phyloP scores from a whole-genome alignment of 805 yeast genomes.

The Ogataea zsoltii region DNA sequence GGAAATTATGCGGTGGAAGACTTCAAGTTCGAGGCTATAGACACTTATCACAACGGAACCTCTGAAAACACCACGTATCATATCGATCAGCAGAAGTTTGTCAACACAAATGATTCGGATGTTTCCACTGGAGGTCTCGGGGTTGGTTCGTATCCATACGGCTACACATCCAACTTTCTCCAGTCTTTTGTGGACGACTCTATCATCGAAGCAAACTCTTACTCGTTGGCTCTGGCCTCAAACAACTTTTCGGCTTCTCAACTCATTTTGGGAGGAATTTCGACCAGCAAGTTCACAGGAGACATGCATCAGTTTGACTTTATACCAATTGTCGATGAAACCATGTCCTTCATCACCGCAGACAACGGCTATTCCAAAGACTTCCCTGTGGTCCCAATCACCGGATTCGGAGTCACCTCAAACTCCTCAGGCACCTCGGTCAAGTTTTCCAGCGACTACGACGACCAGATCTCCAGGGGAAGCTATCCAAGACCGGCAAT shows the following conservation, averaged over 20 bases:
- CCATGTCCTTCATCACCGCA: conserved; percentile 4
- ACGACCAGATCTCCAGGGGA: conserved; percentile 41
- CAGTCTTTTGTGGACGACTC: conserved; percentile 32
- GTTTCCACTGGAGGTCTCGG: conserved; percentile 48
- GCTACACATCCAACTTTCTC: conserved; percentile 34
- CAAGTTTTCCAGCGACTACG: conserved; percentile 34
- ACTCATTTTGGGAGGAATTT: conserved; percentile 61
- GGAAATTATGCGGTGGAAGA: conserved; percentile 31
- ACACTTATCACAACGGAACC: conserved; percentile 11
- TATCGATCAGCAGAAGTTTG: conserved; percentile 35
- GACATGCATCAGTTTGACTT: conserved; percentile 50
- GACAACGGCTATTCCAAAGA: conserved; percentile 19
- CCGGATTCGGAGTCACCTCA: conserved; percentile 44
- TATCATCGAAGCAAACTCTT: conserved; percentile 40
- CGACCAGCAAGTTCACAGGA: conserved; percentile 46
- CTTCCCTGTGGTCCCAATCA: conserved; percentile 47
- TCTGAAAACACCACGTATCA: conserved; percentile 9
- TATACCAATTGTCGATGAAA: conserved; percentile 40
- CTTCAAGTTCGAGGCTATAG: conserved; percentile 16
- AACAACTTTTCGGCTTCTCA: conserved; percentile 31
- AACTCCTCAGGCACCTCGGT: conserved; percentile 26
- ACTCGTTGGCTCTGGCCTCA: conserved; percentile 43
- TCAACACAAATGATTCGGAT: conserved; percentile 39
- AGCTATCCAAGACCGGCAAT: conserved; percentile 51
- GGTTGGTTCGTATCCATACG: conserved; percentile 36